Base-by-base conservation (phyloP, 805 yeast genomes). In the Myxozyma geophila region DNA sequence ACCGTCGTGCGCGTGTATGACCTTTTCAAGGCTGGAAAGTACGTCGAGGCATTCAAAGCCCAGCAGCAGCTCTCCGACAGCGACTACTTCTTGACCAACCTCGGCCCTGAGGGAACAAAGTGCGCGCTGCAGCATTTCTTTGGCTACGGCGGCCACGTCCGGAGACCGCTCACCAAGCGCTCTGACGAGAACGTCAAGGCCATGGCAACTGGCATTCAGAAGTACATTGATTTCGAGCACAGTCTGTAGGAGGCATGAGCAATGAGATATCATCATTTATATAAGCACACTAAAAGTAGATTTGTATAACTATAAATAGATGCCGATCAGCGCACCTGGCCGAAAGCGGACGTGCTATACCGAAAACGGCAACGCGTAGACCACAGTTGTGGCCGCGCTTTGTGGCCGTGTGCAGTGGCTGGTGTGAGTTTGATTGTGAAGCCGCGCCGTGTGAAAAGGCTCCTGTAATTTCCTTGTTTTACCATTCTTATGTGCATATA, bases 31-130 rank as follows among this genome's bases (percentile, higher is more conserved):
- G 73, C 71, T 12, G 84, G 84, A 37, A 76, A 81, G 57, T 65
- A 70, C 54, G 75, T 73, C 51, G 78, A 74, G 66, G 86, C 86
- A n/a, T 75, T 74, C 60, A 70, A 72, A 58, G 71, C 82, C 48
- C 86, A 83, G 72, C 71, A 73, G 57, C 67, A 73, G 37, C 78
- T 78, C 39, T 75, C 83, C 12, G 76, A 80, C 67, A 83, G 79
- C 43, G 87, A 83, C 68, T 80, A 77, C 58, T 46, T 48, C 17
- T 47, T 68, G 28, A 61, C 66, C 43, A 65, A 58, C 54, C 58
- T 63, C 17, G 66, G 70, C 4, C 66, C 71, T 28, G 62, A 62
- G 59, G 72, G 71, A 19, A 51, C 72, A 55, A 70, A 69, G 68
- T 46, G 57, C 49, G 70, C 62, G 21, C 58, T 67, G 49, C 53